Conservation (phyloP, 192 early-diverging fungal species). For the Jimgerdemannia flammicorona region DNA sequence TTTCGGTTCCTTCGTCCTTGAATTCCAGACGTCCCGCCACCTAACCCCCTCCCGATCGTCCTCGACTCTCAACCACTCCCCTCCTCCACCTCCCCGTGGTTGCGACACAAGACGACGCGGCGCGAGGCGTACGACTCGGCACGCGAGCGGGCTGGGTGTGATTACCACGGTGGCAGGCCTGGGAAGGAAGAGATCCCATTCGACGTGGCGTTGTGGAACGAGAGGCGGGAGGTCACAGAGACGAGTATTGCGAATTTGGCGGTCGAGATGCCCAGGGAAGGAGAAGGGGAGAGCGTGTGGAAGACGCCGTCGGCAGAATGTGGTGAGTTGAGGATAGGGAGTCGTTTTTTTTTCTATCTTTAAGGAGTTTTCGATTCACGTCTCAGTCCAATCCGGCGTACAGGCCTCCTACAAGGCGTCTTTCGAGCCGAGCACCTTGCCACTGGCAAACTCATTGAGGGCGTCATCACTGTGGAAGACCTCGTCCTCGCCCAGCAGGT, state of each 20-base stretch:
- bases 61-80: slow-evolving; percentile 35
- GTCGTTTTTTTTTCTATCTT: not conserved
- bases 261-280: slow-evolving; percentile 9
- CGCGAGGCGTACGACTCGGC: slow-evolving; percentile 43
- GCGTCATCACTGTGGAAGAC: slow-evolving; percentile 37
- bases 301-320: slow-evolving; percentile 39
- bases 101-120: slow-evolving; percentile 54
- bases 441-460: slow-evolving; percentile 26
- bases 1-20: not conserved
- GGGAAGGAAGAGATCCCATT: slow-evolving; percentile 22
- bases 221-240: slow-evolving; percentile 46
- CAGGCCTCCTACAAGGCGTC: slow-evolving; percentile 43
- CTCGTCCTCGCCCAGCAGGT: slow-evolving; percentile 41
- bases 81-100: slow-evolving; percentile 22
- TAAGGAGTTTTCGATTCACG: not conserved
- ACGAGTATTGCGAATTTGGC: slow-evolving; percentile 55
- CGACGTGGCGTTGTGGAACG: slow-evolving; percentile 52
- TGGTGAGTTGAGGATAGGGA: slow-evolving; percentile 5
- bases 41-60: slow-evolving; percentile 17
- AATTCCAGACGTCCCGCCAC: not conserved
- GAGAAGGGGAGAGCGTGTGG: slow-evolving; percentile 28
- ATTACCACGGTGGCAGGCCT: slow-evolving; percentile 12
- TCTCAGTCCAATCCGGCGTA: not conserved
- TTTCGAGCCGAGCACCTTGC: slow-evolving; percentile 41
- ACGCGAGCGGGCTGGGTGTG: slow-evolving; percentile 29